Evolutionary conservation across 1,284 basidiomycete species (phyloP).

Genomic region (Boletus semigastroideus): DNA sequence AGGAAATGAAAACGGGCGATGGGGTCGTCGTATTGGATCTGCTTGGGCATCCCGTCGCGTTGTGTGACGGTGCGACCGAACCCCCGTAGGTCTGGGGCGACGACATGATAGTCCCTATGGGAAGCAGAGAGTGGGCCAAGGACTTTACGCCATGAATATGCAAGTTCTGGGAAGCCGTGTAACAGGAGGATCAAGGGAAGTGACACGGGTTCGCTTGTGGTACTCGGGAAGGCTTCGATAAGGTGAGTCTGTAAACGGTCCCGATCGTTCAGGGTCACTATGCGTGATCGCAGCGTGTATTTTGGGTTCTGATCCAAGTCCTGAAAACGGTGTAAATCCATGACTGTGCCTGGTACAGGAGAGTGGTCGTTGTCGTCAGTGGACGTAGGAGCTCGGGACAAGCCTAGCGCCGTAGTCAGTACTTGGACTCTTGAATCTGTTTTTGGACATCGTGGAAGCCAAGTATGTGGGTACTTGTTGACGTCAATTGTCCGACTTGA

Average conservation of each 20-base stretch:
- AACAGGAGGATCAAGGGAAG: slow-evolving; percentile 55
- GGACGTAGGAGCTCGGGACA: background rate
- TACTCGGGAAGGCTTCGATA: slow-evolving; percentile 45
- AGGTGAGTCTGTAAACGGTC: slow-evolving; percentile 50
- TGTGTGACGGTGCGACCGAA: slow-evolving; percentile 41
- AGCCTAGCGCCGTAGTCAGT: background rate
- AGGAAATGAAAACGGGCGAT: slow-evolving; percentile 48
- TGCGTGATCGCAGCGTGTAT: slow-evolving; percentile 19
- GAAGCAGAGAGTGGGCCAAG: slow-evolving; percentile 48
- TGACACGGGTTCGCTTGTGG: slow-evolving; percentile 22
- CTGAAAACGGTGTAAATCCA: slow-evolving; percentile 17
- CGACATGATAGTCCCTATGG: slow-evolving; percentile 45
- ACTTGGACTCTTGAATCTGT: background rate
- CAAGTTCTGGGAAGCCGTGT: slow-evolving; percentile 66
- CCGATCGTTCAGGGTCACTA: slow-evolving; percentile 22
- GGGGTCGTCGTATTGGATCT: slow-evolving; percentile 47
- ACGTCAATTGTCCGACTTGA: background rate
- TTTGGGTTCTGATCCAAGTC: slow-evolving; percentile 3
- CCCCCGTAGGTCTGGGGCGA: slow-evolving; percentile 54
- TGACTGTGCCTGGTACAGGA: background rate
- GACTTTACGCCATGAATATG: slow-evolving; percentile 62
- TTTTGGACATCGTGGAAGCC: background rate
- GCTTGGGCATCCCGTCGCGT: slow-evolving; percentile 6
- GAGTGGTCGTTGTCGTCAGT: background rate
- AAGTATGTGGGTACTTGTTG: slow-evolving; percentile 2